Conservation (phyloP, 345 rosid species). For the Camelina neglecta region DNA sequence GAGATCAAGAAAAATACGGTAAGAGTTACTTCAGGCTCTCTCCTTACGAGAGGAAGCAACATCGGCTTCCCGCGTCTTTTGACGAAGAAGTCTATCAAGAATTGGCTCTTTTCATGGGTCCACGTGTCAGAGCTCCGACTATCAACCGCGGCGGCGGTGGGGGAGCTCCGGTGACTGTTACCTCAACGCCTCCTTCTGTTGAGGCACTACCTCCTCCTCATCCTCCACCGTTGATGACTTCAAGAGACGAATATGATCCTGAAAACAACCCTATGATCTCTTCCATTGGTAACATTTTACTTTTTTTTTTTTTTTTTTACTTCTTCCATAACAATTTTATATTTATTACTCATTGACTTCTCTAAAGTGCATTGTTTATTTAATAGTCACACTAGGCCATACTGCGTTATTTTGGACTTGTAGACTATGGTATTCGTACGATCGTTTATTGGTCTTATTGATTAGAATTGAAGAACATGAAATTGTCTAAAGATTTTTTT, state of each 20-base stretch:
- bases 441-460: conserved; percentile 13
- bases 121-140: conserved; percentile 67
- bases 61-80: conserved; percentile 91
- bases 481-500: neutral
- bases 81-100: conserved; percentile 97
- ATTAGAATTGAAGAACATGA: conserved; percentile 18
- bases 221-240: conserved; percentile 49
- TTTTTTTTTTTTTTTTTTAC: neutral
- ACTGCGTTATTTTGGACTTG: conserved; percentile 19
- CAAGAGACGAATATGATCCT: conserved; percentile 35
- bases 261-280: conserved; percentile 24
- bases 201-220: conserved; percentile 56
- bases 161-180: conserved; percentile 14
- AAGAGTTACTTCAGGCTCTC: conserved; percentile 97
- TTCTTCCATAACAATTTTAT: neutral
- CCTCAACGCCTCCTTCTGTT: conserved; percentile 25
- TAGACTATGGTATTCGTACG: conserved; percentile 21
- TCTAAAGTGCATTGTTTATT: conserved; percentile 7
- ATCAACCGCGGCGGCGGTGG: conserved; percentile 24
- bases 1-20: conserved; percentile 68
- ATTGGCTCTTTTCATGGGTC: conserved; percentile 89
- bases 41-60: conserved; percentile 86
- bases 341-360: conserved; percentile 34
- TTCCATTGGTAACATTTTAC: conserved; percentile 29
- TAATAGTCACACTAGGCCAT: conserved; percentile 30